Conservation (phyloP, 2,329 filamentous ascomycete species). For the Aureobasidium musti region DNA sequence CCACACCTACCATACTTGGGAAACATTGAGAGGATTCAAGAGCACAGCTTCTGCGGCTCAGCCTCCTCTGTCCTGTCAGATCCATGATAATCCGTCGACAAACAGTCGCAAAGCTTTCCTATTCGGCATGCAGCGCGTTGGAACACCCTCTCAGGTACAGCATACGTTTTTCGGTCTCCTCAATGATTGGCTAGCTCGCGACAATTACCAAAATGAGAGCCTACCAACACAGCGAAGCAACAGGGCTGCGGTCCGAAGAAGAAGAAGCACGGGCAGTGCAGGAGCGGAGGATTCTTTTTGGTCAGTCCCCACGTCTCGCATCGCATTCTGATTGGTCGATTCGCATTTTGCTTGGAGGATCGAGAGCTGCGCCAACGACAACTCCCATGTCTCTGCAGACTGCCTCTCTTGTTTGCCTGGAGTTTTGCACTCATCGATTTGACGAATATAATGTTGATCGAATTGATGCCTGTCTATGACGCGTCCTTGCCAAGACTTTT, state of each 20-base stretch:
- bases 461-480: neutral
- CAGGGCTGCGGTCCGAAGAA: neutral
- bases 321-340: neutral
- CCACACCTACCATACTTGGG: neutral
- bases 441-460: neutral
- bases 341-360: neutral
- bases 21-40: neutral
- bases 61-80: slow-evolving; percentile 14
- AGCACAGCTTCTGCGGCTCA: neutral
- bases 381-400: neutral
- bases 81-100: neutral
- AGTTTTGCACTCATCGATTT: neutral
- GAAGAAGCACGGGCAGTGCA: neutral
- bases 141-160: too few species aligned
- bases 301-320: slow-evolving; percentile 4
- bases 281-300: neutral
- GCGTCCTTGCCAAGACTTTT: neutral
- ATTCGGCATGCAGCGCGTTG: neutral
- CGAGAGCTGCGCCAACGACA: neutral
- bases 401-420: neutral
- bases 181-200: slow-evolving; percentile 6
- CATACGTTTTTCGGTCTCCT: neutral
- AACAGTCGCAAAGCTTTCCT: slow-evolving; percentile 3
- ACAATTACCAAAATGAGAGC: neutral
- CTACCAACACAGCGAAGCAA: neutral